Conservation (phyloP, 176 grass and related monocot genomes). For the Lolium rigidum region DNA sequence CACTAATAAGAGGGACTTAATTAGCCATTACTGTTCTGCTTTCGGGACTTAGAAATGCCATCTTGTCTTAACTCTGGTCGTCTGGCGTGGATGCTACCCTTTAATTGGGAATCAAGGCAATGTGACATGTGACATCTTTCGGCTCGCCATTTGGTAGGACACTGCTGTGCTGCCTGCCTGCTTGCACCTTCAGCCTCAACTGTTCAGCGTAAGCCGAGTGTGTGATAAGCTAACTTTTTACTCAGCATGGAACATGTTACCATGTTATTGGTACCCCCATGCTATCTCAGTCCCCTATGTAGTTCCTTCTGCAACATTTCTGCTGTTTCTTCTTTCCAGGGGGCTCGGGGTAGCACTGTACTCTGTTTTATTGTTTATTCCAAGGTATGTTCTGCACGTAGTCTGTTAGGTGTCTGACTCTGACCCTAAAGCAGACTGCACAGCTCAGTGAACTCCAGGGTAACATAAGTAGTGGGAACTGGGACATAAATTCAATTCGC, state of each 20-base stretch:
- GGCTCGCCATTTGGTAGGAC: neutral
- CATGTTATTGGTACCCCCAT: neutral
- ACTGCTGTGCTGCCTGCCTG: neutral
- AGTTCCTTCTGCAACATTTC: conserved; percentile 1
- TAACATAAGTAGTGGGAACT: neutral
- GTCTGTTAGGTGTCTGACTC: conserved; percentile 3
- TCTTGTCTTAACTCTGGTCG: neutral
- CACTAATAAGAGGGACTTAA: neutral
- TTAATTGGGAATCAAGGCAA: neutral
- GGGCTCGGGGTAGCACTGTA: neutral
- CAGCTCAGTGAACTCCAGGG: neutral
- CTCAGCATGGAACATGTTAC: neutral
- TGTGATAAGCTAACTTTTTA: neutral
- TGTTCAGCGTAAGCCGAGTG: neutral
- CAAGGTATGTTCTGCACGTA: neutral
- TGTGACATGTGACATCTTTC: conserved; percentile 1
- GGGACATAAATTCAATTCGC: too few species aligned
- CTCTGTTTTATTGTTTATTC: neutral
- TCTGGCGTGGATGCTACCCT: neutral
- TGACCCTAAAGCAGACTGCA: conserved; percentile 13
- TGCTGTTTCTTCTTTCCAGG: neutral
- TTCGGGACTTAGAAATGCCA: neutral
- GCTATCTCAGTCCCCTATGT: neutral
- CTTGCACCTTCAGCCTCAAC: neutral
- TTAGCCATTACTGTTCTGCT: neutral